Evolutionary conservation across 176 grass and related monocot species (phyloP).

Genomic region (Bonia amplexicaulis): DNA sequence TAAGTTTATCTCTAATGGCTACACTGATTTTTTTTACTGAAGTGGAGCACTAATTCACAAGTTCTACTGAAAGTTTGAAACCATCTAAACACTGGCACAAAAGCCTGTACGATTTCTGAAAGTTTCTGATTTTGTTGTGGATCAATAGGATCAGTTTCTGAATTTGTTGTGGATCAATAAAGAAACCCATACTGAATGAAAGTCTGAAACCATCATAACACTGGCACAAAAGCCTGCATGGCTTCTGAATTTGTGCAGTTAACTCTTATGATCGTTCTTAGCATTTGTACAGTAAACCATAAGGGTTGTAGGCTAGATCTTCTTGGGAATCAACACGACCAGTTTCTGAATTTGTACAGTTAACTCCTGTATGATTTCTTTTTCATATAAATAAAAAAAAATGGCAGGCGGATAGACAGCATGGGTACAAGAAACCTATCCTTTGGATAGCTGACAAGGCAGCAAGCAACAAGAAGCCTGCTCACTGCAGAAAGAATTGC

Average conservation of each 20-base stretch:
- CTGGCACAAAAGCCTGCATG: not conserved
- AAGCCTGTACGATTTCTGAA: not conserved
- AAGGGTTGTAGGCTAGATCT: not conserved
- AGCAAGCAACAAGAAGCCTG: slow-evolving; percentile 48
- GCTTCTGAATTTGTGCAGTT: not conserved
- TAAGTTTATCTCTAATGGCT: too few species aligned
- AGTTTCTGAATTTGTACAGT: slow-evolving; percentile 32
- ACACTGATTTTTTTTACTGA: not conserved
- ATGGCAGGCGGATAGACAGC: slow-evolving; percentile 55
- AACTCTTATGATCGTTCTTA: too few species aligned
- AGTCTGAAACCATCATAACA: not conserved
- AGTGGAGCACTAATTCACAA: not conserved
- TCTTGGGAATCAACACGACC: not conserved
- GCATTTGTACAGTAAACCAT: not conserved
- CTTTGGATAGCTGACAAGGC: slow-evolving; percentile 61
- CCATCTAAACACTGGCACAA: not conserved
- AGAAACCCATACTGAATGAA: not conserved
- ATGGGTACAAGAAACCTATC: slow-evolving; percentile 59
- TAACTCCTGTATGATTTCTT: slow-evolving; percentile 42
- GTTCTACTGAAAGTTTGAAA: not conserved
- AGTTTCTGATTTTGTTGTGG: not conserved
- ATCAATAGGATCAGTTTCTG: not conserved
- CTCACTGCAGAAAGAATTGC: slow-evolving; percentile 73
- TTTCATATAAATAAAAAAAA: slow-evolving; percentile 60
- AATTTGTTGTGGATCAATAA: not conserved